Base-by-base conservation (phyloP, 352 stramenopile genomes). In the Phytopythium kandeliae region DNA sequence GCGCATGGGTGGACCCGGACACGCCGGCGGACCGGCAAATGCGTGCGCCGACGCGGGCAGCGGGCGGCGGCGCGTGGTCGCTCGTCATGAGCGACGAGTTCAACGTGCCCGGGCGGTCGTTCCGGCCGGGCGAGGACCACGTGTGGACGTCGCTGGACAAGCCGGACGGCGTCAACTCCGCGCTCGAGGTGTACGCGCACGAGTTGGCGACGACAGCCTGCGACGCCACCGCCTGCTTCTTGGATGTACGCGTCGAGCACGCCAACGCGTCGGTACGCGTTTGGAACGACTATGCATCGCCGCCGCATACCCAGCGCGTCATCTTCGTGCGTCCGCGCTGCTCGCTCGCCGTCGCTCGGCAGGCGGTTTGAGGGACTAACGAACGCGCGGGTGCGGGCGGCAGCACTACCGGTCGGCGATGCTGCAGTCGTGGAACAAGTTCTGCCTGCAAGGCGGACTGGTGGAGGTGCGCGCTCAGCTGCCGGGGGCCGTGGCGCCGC, bases 31-130 rank as follows among this genome's bases (percentile, higher is more conserved):
- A 63, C 7, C 31, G 19, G 7, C 60, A 72, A 30, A 63, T 17
- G 2, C 78, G 67, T 57, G 35, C 51, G 37, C 69, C 44, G 3
- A 71, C 81, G 19, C 71, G 78, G 8, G 34, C 34, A 13, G 9
- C 35, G 22, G 67, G 68, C 4, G 72, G 96, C 49, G 68, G 61
- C 30, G 57, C 74, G 30, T 90, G 77, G 72, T 45, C 85, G n/a
- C 57, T 96, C 0, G 79, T 96, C 15, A 97, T 97, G 86, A 97
- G 87, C 42, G 95, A 98, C 67, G 95, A 98, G 60, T 98, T 98
- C 59, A 85, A 98, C 58, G 69, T 65, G 47, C 74, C 87, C 3
- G 76, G 70, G 26, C 65, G 93, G 15, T 78, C 51, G 10, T 97
- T 98, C 67, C 53, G 63, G 36, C 87, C 97, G 52, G 93, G 91